Percentiles rank a stretch among this genome's conserved stretches.
These are phyloP conservation scores for Panicum miliaceum DNA, from an alignment of 176 grass and related monocot species.

Conservation along the genomic window DNA sequence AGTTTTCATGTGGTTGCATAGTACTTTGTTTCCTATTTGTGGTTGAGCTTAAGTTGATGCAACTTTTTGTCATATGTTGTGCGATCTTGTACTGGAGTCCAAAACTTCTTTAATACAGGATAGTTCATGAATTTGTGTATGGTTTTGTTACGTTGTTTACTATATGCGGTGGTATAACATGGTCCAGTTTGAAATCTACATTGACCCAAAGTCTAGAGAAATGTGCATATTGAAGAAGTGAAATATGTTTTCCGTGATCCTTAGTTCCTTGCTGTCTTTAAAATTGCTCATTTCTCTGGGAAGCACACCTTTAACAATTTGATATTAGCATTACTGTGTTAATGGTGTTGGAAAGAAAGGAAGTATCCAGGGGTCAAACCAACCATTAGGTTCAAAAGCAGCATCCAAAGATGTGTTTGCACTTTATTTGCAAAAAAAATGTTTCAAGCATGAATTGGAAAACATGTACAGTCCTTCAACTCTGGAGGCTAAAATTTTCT, in stretches of 20 bases:
- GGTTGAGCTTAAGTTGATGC: not conserved
- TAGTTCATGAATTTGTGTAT: not conserved
- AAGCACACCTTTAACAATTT: slow-evolving; percentile 1
- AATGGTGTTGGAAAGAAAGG: not conserved
- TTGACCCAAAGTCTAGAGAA: not conserved
- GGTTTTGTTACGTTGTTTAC: not conserved
- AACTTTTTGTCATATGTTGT: not conserved
- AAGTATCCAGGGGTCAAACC: not conserved
- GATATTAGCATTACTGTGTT: not conserved
- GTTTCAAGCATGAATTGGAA: not conserved
- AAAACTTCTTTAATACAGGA: not conserved
- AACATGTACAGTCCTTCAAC: not conserved
- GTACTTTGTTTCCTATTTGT: not conserved
- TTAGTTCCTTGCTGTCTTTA: not conserved
- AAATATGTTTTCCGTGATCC: not conserved
- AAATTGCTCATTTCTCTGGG: not conserved
- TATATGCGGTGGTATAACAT: not conserved
- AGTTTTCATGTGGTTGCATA: not conserved
- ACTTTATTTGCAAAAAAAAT: slow-evolving; percentile 1
- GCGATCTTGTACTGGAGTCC: not conserved
- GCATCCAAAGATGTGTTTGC: not conserved
- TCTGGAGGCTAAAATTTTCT: not conserved
- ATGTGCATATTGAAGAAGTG: not conserved
- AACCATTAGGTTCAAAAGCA: not conserved
- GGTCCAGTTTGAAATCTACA: not conserved